phyloP scores from a whole-genome alignment of 495 filamentous ascomycete species.

The Xylaria sp. region DNA sequence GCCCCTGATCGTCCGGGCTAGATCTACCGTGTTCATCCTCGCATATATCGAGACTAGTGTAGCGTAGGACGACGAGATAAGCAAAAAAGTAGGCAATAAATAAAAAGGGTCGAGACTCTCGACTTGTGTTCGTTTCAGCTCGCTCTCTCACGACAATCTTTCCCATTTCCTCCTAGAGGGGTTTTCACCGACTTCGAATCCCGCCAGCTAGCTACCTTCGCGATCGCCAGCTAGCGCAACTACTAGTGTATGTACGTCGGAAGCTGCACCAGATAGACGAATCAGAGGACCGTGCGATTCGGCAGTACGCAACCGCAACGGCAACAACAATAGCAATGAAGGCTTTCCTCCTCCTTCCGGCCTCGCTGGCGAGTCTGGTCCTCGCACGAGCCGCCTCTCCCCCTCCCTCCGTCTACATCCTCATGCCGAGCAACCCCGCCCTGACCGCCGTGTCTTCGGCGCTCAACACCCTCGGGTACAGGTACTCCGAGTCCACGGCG shows the following conservation, averaged over 20 bases:
- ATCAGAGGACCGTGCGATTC: no score
- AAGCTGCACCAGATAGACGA: background rate
- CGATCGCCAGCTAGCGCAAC: background rate
- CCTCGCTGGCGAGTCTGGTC: slow-evolving; percentile 21
- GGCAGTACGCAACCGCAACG: no score
- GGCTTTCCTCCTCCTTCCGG: slow-evolving; percentile 12
- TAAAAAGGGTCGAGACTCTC: slow-evolving; percentile 13
- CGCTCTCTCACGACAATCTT: slow-evolving; percentile 22
- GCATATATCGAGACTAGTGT: background rate
- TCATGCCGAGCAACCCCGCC: slow-evolving; percentile 33
- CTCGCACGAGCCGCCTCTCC: slow-evolving; percentile 7
- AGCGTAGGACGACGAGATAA: background rate
- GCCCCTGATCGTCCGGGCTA: slow-evolving; percentile 13
- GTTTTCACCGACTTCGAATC: slow-evolving; percentile 4
- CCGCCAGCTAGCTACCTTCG: background rate
- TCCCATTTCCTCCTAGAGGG: background rate
- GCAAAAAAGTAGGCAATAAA: background rate
- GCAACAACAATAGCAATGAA: slow-evolving; percentile 13
- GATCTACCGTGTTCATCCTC: background rate
- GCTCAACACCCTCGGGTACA: slow-evolving; percentile 38
- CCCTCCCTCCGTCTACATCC: slow-evolving; percentile 35
- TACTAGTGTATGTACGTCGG: background rate
- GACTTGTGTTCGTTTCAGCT: slow-evolving; percentile 22
- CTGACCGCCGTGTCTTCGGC: slow-evolving; percentile 32
- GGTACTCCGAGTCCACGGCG: slow-evolving; percentile 5